Conservation (phyloP, 1,284 basidiomycete species). For the Leccinum cinnamomeum region DNA sequence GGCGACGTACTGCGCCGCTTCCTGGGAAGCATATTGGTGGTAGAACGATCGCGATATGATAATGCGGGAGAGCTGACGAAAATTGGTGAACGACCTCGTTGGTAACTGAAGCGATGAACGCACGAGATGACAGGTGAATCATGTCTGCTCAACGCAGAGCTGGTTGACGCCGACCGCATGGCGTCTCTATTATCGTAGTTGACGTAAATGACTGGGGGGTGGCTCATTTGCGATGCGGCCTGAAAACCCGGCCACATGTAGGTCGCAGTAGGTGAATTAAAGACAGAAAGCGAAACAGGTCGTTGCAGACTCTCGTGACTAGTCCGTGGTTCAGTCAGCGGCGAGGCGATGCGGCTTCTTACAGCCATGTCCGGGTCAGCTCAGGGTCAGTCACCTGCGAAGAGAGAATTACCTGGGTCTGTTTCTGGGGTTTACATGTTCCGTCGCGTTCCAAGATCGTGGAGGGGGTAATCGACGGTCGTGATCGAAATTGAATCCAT, state of each 20-base stretch:
- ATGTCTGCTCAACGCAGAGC: slow-evolving; percentile 30
- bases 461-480: slow-evolving; percentile 37
- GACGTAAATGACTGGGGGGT: slow-evolving; percentile 41
- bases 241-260: slow-evolving; percentile 42
- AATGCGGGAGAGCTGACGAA: slow-evolving; percentile 32
- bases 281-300: slow-evolving; percentile 38
- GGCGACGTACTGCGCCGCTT: slow-evolving; percentile 37
- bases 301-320: slow-evolving; percentile 31
- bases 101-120: slow-evolving; percentile 22
- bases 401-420: slow-evolving; percentile 26
- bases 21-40: slow-evolving; percentile 33
- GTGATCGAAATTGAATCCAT: slow-evolving; percentile 36
- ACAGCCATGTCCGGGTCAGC: slow-evolving; percentile 22
- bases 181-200: slow-evolving; percentile 35
- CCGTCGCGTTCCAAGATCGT: slow-evolving; percentile 33
- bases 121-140: slow-evolving; percentile 33
- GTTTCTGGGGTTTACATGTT: slow-evolving; percentile 27
- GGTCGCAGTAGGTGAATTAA: slow-evolving; percentile 41
- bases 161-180: slow-evolving; percentile 36
- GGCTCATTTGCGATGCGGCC: slow-evolving; percentile 38
- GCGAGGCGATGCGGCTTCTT: slow-evolving; percentile 28
- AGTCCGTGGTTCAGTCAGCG: slow-evolving; percentile 21
- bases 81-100: slow-evolving; percentile 20
- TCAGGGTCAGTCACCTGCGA: slow-evolving; percentile 6
- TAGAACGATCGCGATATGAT: slow-evolving; percentile 27